Evolutionary conservation across 352 stramenopile species (phyloP).

Genomic region (Phytopythium kandeliae): DNA sequence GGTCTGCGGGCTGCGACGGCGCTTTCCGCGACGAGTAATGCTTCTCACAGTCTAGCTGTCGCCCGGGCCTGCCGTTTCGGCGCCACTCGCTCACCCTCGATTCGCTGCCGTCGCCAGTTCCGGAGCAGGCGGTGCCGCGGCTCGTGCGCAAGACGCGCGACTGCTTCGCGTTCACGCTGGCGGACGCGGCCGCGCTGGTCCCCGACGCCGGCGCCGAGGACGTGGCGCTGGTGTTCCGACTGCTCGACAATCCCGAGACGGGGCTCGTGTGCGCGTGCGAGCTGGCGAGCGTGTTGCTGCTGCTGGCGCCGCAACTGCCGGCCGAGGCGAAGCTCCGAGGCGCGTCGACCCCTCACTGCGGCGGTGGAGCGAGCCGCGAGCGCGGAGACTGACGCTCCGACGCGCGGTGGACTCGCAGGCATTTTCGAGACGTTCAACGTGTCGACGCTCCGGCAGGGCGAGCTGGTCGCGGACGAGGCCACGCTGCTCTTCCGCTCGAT

Average conservation of each 20-base stretch:
- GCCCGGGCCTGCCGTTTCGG: neutral
- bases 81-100: neutral
- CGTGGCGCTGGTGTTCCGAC: constrained; percentile 8
- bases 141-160: constrained; percentile 8
- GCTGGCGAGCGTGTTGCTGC: constrained; percentile 13
- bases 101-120: constrained; percentile 5
- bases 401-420: constrained; percentile 3
- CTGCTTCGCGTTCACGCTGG: constrained; percentile 10
- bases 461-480: constrained; percentile 25
- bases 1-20: constrained; percentile 6
- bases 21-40: constrained; percentile 11
- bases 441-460: constrained; percentile 18
- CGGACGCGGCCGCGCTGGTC: constrained; percentile 8
- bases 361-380: neutral
- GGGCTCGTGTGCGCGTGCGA: constrained; percentile 16
- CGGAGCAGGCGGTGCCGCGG: constrained; percentile 5
- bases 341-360: neutral
- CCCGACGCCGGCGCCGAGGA: neutral
- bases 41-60: neutral
- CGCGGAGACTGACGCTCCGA: neutral
- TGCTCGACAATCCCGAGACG: constrained; percentile 11
- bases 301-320: constrained; percentile 14
- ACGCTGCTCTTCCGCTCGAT: constrained; percentile 24
- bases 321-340: constrained; percentile 14
- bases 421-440: constrained; percentile 30